These are phyloP conservation scores for Claviceps quebecensis DNA, from an alignment of 2,329 filamentous ascomycete species.

Conservation along the genomic window DNA sequence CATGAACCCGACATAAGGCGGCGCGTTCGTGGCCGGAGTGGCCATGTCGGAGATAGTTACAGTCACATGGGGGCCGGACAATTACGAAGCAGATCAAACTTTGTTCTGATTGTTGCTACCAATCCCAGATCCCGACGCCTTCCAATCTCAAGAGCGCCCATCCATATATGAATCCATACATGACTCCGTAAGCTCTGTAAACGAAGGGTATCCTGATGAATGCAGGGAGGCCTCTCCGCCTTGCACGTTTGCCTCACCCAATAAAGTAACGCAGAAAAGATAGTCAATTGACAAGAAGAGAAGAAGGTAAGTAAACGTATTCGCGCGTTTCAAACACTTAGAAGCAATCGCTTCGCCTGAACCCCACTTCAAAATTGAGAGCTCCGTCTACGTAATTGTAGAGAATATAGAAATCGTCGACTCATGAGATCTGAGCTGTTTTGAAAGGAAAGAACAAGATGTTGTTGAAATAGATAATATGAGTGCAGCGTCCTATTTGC, in stretches of 20 bases:
- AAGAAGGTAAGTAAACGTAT: slow-evolving; percentile 5
- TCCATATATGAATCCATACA: background rate
- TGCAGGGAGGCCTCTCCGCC: slow-evolving; percentile 8
- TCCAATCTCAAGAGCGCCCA: background rate
- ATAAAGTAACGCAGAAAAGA: background rate
- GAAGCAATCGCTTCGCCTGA: background rate
- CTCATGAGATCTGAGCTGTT: slow-evolving; percentile 3
- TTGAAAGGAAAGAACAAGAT: background rate
- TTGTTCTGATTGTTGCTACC: slow-evolving; percentile 1
- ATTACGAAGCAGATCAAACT: background rate
- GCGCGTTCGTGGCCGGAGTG: background rate
- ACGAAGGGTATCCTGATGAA: slow-evolving; percentile 20
- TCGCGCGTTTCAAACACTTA: background rate
- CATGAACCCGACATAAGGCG: too few species aligned
- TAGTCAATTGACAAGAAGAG: background rate
- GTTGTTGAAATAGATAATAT: background rate
- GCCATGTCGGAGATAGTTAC: background rate
- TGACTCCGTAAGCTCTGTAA: slow-evolving; percentile 14
- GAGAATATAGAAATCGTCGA: slow-evolving; percentile 1
- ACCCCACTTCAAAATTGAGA: too few species aligned
- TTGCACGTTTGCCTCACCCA: slow-evolving; percentile 7
- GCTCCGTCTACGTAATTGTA: background rate
- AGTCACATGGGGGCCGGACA: background rate
- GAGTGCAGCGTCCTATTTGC: background rate
- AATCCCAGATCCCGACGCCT: slow-evolving; percentile 15